Percentiles rank a stretch among this genome's conserved stretches.
Conservation (phyloP, 108 stramenopile species). For the Cyclotella kingstonii region DNA sequence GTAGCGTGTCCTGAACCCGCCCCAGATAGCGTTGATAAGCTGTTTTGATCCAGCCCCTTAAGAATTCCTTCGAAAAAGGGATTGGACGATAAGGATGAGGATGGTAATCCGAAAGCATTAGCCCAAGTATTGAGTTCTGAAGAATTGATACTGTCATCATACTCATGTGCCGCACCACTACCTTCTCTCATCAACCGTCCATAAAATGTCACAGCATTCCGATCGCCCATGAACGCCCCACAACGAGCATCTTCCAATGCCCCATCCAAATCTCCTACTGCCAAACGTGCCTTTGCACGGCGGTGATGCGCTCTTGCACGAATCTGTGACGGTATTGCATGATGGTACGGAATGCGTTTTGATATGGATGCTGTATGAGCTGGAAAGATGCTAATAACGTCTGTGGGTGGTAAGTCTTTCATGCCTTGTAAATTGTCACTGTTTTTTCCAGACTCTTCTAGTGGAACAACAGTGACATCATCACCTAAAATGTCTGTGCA, state of each 20-base stretch:
- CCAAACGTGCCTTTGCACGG: slow-evolving; percentile 75
- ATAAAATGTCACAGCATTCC: slow-evolving; percentile 77
- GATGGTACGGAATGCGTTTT: background rate
- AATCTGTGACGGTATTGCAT: slow-evolving; percentile 43
- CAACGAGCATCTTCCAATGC: slow-evolving; percentile 74
- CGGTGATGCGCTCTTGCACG: slow-evolving; percentile 79
- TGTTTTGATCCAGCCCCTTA: slow-evolving; percentile 28
- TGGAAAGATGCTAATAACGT: no score
- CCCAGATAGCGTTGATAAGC: slow-evolving; percentile 8
- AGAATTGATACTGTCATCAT: background rate
- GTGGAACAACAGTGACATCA: slow-evolving; percentile 17
- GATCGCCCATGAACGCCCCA: slow-evolving; percentile 83
- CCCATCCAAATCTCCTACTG: slow-evolving; percentile 53
- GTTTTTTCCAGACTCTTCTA: slow-evolving; percentile 1
- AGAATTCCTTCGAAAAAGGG: slow-evolving; percentile 37
- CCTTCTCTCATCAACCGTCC: slow-evolving; percentile 68
- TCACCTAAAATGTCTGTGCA: slow-evolving; percentile 64
- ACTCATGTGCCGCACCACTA: slow-evolving; percentile 14
- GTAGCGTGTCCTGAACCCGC: slow-evolving; percentile 28
- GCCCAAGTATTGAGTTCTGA: slow-evolving; percentile 10
- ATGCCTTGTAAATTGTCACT: slow-evolving; percentile 12
- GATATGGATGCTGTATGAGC: background rate
- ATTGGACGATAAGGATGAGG: slow-evolving; percentile 8
- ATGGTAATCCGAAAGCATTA: background rate
- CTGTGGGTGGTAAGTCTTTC: no score